A percentile compares a stretch with the other conserved stretches of the same genome.
These are phyloP conservation scores for Penicillium hordei DNA, from an alignment of 2,329 filamentous ascomycete genomes.

Conservation along the genomic window DNA sequence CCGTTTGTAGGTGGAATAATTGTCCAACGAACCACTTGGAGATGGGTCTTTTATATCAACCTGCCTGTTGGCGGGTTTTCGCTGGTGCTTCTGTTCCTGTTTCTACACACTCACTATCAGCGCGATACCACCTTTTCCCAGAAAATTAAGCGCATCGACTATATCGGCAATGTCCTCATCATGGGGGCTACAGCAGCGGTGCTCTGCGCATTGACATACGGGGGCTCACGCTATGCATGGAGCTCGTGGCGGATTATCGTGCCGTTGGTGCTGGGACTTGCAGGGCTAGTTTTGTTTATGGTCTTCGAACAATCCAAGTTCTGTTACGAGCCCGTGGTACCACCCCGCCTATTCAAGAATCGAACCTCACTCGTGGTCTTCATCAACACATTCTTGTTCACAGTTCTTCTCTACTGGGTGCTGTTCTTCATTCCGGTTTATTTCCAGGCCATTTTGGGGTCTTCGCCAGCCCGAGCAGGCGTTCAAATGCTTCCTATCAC, in stretches of 20 bases:
- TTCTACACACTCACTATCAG: conserved; percentile 45
- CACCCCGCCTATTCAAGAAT: conserved; percentile 43
- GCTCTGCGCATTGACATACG: not conserved
- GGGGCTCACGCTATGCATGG: not conserved
- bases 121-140: conserved; percentile 22
- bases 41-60: conserved; percentile 32
- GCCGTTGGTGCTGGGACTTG: not conserved
- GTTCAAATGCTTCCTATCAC: conserved; percentile 22
- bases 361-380: conserved; percentile 36
- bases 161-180: not conserved
- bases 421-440: conserved; percentile 47
- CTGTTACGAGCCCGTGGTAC: conserved; percentile 41
- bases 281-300: not conserved
- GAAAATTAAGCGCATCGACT: conserved; percentile 46
- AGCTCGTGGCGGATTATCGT: not conserved
- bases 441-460: conserved; percentile 42
- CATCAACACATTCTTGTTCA: conserved; percentile 41
- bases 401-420: conserved; percentile 36
- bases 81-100: conserved; percentile 35
- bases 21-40: conserved; percentile 23
- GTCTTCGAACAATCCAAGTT: conserved; percentile 2
- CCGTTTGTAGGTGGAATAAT: conserved; percentile 23
- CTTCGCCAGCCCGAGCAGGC: conserved; percentile 31
- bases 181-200: not conserved
- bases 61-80: conserved; percentile 22